Conservation (phyloP, 352 stramenopile species). For the Phytophthora sansomeana region DNA sequence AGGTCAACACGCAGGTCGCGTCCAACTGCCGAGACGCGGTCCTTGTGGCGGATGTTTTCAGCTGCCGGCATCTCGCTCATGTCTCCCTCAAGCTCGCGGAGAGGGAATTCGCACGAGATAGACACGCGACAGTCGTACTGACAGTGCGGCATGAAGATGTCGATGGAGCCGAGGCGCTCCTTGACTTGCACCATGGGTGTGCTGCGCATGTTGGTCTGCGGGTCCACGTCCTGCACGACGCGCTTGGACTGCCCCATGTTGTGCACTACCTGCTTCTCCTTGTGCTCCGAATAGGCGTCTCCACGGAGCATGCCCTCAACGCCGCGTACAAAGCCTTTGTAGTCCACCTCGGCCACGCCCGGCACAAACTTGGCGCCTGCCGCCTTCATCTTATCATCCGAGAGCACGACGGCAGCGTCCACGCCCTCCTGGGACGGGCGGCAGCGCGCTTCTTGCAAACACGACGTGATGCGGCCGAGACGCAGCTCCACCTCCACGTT, state of each 20-base stretch:
- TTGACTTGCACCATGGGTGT: conserved; percentile 78
- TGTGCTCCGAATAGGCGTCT: conserved; percentile 76
- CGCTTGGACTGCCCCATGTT: conserved; percentile 82
- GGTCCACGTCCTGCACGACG: conserved; percentile 79
- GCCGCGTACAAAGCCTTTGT: conserved; percentile 67
- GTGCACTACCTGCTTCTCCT: conserved; percentile 84
- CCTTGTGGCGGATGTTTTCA: conserved; percentile 79
- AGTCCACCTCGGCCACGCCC: conserved; percentile 76
- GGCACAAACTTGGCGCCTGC: conserved; percentile 85
- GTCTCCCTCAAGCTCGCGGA: conserved; percentile 60
- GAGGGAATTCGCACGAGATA: conserved; percentile 83
- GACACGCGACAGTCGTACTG: conserved; percentile 87
- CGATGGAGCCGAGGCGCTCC: conserved; percentile 80
- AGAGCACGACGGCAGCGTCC: conserved; percentile 77
- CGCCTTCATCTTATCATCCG: conserved; percentile 79
- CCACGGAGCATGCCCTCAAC: conserved; percentile 75
- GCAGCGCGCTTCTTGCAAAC: conserved; percentile 76
- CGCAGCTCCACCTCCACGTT: conserved; percentile 87
- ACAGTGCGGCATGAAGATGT: conserved; percentile 90
- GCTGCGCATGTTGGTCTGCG: conserved; percentile 54
- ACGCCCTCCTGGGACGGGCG: conserved; percentile 73
- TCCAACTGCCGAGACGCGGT: conserved; percentile 81
- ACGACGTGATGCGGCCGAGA: conserved; percentile 84
- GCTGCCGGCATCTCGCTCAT: conserved; percentile 70
- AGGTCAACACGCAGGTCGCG: conserved; percentile 84